Percentiles rank a stretch among this genome's conserved stretches.
phyloP scores from a whole-genome alignment of 352 stramenopile genomes.

The Globisporangium lucens region DNA sequence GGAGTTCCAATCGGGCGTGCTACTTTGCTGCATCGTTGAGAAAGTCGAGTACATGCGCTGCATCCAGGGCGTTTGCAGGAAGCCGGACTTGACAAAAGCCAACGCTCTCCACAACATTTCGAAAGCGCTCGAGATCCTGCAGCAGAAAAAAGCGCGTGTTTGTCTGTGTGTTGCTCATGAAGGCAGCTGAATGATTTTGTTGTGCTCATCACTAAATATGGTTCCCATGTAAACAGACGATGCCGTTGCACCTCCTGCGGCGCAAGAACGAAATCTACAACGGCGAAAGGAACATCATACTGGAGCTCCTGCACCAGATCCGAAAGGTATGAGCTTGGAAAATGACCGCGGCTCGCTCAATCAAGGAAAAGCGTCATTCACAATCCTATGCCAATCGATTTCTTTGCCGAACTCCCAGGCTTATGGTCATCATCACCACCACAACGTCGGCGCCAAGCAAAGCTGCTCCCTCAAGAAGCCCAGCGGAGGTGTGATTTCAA shows the following conservation, averaged over 20 bases:
- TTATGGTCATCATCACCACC: conserved; percentile 8
- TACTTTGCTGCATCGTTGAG: conserved; percentile 65
- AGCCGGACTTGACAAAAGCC: conserved; percentile 37
- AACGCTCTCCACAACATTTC: conserved; percentile 72
- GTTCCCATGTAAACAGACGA: conserved; percentile 25
- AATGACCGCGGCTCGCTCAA: no score
- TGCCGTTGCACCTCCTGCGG: conserved; percentile 47
- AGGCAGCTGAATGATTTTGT: neutral
- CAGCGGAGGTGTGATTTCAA: neutral
- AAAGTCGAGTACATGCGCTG: conserved; percentile 64
- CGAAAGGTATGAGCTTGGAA: conserved; percentile 25
- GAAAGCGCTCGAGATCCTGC: conserved; percentile 58
- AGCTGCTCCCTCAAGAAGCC: neutral
- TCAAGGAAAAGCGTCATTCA: no score
- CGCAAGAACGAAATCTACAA: conserved; percentile 36
- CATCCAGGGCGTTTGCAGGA: conserved; percentile 43
- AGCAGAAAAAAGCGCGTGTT: conserved; percentile 52
- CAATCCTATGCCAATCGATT: neutral
- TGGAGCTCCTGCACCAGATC: conserved; percentile 45
- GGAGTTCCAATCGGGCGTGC: conserved; percentile 59
- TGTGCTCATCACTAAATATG: neutral
- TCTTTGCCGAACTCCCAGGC: neutral
- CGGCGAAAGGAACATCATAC: conserved; percentile 29
- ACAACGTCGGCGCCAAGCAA: neutral
- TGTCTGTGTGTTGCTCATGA: neutral